Base-by-base conservation (phyloP, 306 rosid genomes). In the Begonia fuchsioides region DNA sequence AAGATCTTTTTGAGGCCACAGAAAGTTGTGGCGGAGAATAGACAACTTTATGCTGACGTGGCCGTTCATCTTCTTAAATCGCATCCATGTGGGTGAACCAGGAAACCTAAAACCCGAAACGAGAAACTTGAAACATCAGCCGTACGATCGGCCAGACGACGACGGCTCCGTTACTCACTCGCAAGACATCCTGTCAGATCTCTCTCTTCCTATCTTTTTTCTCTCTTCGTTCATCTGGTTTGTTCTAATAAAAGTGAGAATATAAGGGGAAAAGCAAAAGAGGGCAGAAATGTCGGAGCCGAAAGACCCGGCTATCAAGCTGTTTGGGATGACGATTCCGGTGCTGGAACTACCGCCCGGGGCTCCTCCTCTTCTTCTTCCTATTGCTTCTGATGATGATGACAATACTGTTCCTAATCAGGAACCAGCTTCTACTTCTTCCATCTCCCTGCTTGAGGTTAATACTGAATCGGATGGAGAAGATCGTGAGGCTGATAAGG, bases 221-320 rank as follows among this genome's bases (percentile, higher is more conserved):
- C 16, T 16, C 52, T 43, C 7, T 56, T 13, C 8, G 0, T 4
- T 26, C 35, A 0, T 26, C 35, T 26, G 35, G 35, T 26, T 26
- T 32, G 50, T 41, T 26, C 47, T 39, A 26, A 26, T 11, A 3
- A 68, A 17, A 50, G 32, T 3, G 15, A 15, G 12, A 52, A 26
- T 10, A 11, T 9, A 35, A 38, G 12, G 15, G 14, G 12, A 39
- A 49, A 20, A 6, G 8, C 15, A 18, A 47, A 44, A 45, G 15
- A 11, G 38, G 43, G 55, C 72, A 43, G 49, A 68, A 58, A 76
- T 76, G 82, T 68, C 51, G 78, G 75, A 75, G 57, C 58, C 66
- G 9, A 75, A 52, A 57, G 81, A 76, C 72, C 78, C 82, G 64
- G 78, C 82, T 59, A 76, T 76, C 70, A 76, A 72, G 75, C 82